phyloP scores from a whole-genome alignment of 2,329 filamentous ascomycete species.

The Pseudogymnoascus sp. region DNA sequence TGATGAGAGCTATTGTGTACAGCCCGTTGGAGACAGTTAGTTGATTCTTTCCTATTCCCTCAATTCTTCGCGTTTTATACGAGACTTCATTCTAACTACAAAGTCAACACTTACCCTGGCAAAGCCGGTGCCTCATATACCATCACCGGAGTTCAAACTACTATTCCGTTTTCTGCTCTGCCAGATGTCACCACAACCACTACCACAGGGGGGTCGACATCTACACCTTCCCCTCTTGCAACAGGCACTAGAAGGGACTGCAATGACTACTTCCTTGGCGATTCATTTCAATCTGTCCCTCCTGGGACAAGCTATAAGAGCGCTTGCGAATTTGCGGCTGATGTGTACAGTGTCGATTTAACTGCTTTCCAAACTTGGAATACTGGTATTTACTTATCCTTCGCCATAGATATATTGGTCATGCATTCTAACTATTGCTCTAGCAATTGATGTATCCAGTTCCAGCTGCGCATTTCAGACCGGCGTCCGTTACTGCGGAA shows the following conservation, averaged over 20 bases:
- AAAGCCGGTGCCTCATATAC: constrained; percentile 9
- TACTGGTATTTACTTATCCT: not conserved
- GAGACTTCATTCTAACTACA: not conserved
- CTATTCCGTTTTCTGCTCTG: constrained; percentile 5
- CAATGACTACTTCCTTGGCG: constrained; percentile 19
- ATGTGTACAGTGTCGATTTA: constrained; percentile 5
- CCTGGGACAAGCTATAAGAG: constrained; percentile 10
- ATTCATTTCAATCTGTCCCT: constrained; percentile 16
- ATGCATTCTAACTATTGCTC: not conserved
- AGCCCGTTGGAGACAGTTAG: constrained; percentile 25
- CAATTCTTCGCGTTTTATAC: not conserved
- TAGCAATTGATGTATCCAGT: not conserved
- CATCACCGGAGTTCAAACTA: constrained; percentile 10
- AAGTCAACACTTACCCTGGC: constrained; percentile 11
- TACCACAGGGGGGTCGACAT: constrained; percentile 9
- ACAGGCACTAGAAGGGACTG: constrained; percentile 22
- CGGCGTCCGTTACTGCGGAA: constrained; percentile 9
- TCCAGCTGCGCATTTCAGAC: not conserved
- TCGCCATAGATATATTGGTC: not conserved
- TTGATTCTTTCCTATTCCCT: not conserved
- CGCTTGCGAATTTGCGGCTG: constrained; percentile 8
- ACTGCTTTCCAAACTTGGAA: constrained; percentile 11
- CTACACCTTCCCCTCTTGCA: constrained; percentile 17
- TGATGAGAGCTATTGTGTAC: constrained; percentile 29
- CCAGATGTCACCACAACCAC: not conserved